These are phyloP conservation scores for Xylariaceae sp. DNA, from an alignment of 2,329 filamentous ascomycete genomes.

Conservation along the genomic window DNA sequence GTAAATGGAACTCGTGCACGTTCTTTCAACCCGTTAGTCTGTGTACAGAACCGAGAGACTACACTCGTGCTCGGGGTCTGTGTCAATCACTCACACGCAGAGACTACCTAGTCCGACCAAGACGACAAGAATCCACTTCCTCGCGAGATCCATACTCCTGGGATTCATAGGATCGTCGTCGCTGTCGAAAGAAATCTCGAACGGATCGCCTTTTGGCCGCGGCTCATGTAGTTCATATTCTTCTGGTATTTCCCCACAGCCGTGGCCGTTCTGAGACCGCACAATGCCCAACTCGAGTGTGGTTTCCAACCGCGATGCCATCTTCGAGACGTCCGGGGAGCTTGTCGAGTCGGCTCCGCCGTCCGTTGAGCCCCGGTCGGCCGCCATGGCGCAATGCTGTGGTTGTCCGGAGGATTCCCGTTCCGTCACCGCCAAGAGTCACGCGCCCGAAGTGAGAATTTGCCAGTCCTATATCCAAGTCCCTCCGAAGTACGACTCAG, in stretches of 20 bases:
- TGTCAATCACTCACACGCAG: constrained; percentile 67
- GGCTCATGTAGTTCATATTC: constrained; percentile 11
- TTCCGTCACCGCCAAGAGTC: too few species aligned
- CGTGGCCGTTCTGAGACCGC: constrained; percentile 26
- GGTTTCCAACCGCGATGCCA: too few species aligned
- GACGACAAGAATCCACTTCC: constrained; percentile 75
- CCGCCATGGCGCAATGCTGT: too few species aligned
- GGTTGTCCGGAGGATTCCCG: too few species aligned
- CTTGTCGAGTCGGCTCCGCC: constrained; percentile 1
- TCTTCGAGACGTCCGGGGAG: neutral
- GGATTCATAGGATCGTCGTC: constrained; percentile 72
- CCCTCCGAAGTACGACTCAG: too few species aligned
- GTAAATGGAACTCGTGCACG: constrained; percentile 84
- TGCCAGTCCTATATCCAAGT: too few species aligned
- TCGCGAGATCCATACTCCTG: constrained; percentile 54
- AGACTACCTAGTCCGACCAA: constrained; percentile 72
- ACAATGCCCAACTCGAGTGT: constrained; percentile 1
- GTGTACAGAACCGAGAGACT: constrained; percentile 2
- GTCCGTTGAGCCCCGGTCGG: neutral
- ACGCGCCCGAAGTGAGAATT: too few species aligned
- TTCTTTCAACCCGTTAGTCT: constrained; percentile 45
- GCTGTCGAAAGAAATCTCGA: constrained; percentile 71
- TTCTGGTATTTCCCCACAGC: constrained; percentile 20
- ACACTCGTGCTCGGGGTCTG: neutral
- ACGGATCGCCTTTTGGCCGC: constrained; percentile 45